Conservation (phyloP, 2,329 filamentous ascomycete genomes). For the Fusarium miscanthi region DNA sequence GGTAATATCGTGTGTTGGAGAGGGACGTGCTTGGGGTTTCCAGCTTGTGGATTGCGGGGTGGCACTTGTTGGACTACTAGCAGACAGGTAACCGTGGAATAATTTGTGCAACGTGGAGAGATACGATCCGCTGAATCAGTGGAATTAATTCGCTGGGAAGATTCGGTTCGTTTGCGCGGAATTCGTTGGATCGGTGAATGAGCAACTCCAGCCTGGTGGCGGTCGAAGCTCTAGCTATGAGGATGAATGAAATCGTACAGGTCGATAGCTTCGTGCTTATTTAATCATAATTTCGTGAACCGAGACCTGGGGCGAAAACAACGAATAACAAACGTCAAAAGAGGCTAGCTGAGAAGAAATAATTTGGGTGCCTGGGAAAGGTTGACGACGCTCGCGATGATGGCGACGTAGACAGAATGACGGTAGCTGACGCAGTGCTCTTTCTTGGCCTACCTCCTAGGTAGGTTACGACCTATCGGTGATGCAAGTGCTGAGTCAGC, state of each 20-base stretch:
- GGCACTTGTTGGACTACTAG: conserved; percentile 8
- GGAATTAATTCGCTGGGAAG: not conserved
- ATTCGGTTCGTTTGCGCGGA: not conserved
- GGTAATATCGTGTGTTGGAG: conserved; percentile 14
- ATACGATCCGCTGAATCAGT: not conserved
- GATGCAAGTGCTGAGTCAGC: conserved; percentile 17
- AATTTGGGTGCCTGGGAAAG: conserved; percentile 15
- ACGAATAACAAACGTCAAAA: not conserved
- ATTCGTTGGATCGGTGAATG: not conserved
- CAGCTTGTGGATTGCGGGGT: conserved; percentile 27
- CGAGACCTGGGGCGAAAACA: not conserved
- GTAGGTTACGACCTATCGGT: not conserved
- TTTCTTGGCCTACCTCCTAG: not conserved
- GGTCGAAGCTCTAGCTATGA: conserved; percentile 25
- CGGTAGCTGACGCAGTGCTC: conserved; percentile 40
- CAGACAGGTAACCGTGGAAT: not conserved
- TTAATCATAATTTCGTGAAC: conserved; percentile 29
- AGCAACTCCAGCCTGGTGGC: not conserved
- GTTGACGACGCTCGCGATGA: conserved; percentile 28
- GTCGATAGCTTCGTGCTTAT: conserved; percentile 27
- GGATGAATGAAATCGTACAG: conserved; percentile 35
- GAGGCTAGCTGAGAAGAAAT: not conserved
- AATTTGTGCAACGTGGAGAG: not conserved
- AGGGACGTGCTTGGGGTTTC: conserved; percentile 6
- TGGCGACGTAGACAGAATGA: conserved; percentile 25